Percentiles rank a stretch among this genome's conserved stretches.
Conservation (phyloP, 1,139 yeast species). For the Pichia kudriavzevii region DNA sequence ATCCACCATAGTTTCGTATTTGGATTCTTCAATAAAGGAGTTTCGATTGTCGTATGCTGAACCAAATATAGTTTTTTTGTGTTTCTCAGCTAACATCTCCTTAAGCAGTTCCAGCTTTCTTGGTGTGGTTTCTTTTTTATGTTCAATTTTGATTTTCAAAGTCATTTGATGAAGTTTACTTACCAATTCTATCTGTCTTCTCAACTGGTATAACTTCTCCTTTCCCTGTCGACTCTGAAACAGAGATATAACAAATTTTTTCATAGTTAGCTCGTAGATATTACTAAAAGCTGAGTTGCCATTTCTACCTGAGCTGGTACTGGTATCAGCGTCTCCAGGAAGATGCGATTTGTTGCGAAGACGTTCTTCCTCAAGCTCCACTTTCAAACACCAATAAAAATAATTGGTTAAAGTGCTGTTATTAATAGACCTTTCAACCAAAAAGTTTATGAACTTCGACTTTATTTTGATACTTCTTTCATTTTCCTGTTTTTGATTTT, state of each 20-base stretch:
- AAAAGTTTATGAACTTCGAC: conserved; percentile 71
- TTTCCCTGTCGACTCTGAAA: conserved; percentile 21
- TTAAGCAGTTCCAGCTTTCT: conserved; percentile 44
- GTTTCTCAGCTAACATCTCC: conserved; percentile 28
- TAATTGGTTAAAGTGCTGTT: conserved; percentile 69
- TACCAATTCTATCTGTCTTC: conserved; percentile 27
- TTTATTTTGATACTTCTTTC: conserved; percentile 17
- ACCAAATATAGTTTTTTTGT: conserved; percentile 18
- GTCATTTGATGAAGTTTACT: conserved; percentile 25
- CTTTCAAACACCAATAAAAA: conserved; percentile 87
- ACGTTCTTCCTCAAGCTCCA: conserved; percentile 69
- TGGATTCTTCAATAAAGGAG: conserved; percentile 13
- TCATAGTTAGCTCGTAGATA: conserved; percentile 23
- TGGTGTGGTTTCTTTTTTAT: conserved; percentile 46
- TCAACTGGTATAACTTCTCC: conserved; percentile 20
- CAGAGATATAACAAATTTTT: conserved; percentile 23
- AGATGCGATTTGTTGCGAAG: conserved; percentile 7
- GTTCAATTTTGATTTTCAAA: conserved; percentile 24
- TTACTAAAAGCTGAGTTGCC: conserved; percentile 3
- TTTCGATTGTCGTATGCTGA: conserved; percentile 13
- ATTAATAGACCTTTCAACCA: conserved; percentile 63
- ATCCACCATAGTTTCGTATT: conserved; percentile 27
- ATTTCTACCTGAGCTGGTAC: neutral
- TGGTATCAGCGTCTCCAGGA: neutral
- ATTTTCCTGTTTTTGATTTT: conserved; percentile 12